Evolutionary conservation across 805 yeast species (phyloP), one percentile per base, ranked within the genome.

Genomic region (Clavispora asparagi): DNA sequence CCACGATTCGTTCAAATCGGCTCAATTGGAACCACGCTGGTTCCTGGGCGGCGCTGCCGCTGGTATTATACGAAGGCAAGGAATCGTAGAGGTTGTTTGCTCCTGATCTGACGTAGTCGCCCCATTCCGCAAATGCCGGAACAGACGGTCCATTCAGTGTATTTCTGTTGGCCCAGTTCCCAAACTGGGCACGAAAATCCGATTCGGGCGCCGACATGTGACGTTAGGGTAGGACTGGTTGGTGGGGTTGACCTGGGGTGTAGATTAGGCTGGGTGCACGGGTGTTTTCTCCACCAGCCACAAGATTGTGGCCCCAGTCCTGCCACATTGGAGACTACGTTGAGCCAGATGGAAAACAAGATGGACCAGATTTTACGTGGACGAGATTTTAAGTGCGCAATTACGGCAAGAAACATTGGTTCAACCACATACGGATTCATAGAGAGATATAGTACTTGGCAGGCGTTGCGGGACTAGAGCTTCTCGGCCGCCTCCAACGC

Each of bases 11-110:
- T 61, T 94, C 99, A 63, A 91, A 79, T 49, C 95, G 70, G 10
- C 94, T 80, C 33, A 86, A 59, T 47, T 71, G 73, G 58, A 85
- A 86, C 95, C 95, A 87, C 19, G 81, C 66, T 1, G 95, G 95
- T 56, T 87, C 94, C 54, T 77, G 68, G 4, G 57, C 51, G 13
- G 75, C 40, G 65, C 58, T 17, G 58, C 67, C 14, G 47, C 78
- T 83, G 45, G 74, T 75, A 52, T 78, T 79, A 35, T 81, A 75
- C 19, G 83, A 60, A 0, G 96, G 96, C 29, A 87, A 66, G 41
- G 83, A 70, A 39, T 76, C 73, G 60, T 86, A 87, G 9, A 85
- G 74, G 49, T 79, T 79, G 50, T 78, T 81, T 32, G 76, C 76
- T 11, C 72, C 65, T 23, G 62, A 49, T 39, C 64, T 67, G 42